A percentile compares a stretch with the other conserved stretches of the same genome.
Evolutionary conservation across 1,139 yeast genomes (phyloP).

Genomic region (Scheffersomyces segobiensis): DNA sequence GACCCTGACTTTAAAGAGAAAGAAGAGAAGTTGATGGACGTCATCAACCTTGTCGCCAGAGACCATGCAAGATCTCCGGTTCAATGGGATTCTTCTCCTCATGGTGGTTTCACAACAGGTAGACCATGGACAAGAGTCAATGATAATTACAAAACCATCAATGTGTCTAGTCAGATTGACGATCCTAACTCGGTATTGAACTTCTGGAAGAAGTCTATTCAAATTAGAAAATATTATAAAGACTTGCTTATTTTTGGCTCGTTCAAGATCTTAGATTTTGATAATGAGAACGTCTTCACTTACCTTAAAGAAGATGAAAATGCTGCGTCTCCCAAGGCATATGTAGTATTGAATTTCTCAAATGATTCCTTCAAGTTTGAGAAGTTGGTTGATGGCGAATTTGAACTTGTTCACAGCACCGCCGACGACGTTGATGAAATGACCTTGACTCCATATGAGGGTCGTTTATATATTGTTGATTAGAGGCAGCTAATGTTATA

Average conservation of each 20-base stretch:
- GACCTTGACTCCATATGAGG: conserved; percentile 38
- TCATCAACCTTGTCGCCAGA: conserved; percentile 42
- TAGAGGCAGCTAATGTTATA: conserved; percentile 3
- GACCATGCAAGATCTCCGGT: conserved; percentile 62
- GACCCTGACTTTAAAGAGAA: conserved; percentile 27
- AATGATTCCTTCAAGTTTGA: conserved; percentile 29
- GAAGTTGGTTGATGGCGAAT: conserved; percentile 28
- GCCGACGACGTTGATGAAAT: conserved; percentile 20
- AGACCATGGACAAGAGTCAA: conserved; percentile 59
- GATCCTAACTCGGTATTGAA: conserved; percentile 49
- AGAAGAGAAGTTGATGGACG: conserved; percentile 30
- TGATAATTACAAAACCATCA: conserved; percentile 50
- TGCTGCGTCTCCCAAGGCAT: conserved; percentile 23
- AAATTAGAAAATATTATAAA: conserved; percentile 44
- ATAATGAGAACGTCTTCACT: conserved; percentile 38
- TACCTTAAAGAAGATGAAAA: conserved; percentile 29
- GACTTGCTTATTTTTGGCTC: conserved; percentile 50
- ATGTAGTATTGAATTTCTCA: conserved; percentile 49
- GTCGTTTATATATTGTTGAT: conserved; percentile 33
- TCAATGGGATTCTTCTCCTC: conserved; percentile 50
- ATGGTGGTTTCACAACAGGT: conserved; percentile 52
- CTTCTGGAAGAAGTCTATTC: conserved; percentile 47
- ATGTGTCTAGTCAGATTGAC: conserved; percentile 46
- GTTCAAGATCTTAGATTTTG: conserved; percentile 41
- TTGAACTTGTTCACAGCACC: conserved; percentile 32